Evolutionary conservation across 768 basidiomycete genomes (phyloP), one percentile per base, ranked within the genome.

Genomic region (Hypholoma sublateritium): DNA sequence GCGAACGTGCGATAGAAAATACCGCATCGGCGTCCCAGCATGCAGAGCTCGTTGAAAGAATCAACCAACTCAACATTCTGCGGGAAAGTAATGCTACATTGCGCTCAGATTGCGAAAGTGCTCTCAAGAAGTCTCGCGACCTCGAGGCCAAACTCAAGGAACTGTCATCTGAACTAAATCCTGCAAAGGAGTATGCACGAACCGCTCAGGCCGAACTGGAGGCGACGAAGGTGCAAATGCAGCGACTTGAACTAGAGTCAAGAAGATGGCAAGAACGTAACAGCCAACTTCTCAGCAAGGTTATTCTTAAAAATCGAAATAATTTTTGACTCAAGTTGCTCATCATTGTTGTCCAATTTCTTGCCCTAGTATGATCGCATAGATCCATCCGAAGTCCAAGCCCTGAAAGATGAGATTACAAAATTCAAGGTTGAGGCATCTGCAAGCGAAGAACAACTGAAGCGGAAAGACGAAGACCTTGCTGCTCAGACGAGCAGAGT

Each of bases 1-100:
- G 93, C 16, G 89, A 92, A 64, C 84, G 84, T 51, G 89, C 88
- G 2, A 80, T 88, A 5, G 81, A 89, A 63, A 77, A 82, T 16
- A 83, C 87, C 6, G 77, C 87, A 0, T 90, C 89, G 1, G 85
- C 89, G 34, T 79, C 87, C 2, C 90, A 94, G 62, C 93, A 95
- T 59, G 82, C 85, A 14, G 91, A 94, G 66, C 82, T 95, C 50
- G 75, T 95, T 48, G 91, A 93, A 69, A 81, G 88, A 59, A 93
- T 94, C 70, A 90, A 92, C 59, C 90, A 94, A 61, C 79, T 93
- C 58, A 93, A 91, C 55, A 82, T 95, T 52, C 74, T 95, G 2
- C 84, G 92, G 36, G 93, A 95, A 71, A 93, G 91, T 74, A 95
- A 95, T 66, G 85, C 87, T 0, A 93, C 90, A 1, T 78, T 95